A percentile compares a stretch with the other conserved stretches of the same genome.
Evolutionary conservation across 306 rosid genomes (phyloP).

Genomic region (Datisca glomerata): DNA sequence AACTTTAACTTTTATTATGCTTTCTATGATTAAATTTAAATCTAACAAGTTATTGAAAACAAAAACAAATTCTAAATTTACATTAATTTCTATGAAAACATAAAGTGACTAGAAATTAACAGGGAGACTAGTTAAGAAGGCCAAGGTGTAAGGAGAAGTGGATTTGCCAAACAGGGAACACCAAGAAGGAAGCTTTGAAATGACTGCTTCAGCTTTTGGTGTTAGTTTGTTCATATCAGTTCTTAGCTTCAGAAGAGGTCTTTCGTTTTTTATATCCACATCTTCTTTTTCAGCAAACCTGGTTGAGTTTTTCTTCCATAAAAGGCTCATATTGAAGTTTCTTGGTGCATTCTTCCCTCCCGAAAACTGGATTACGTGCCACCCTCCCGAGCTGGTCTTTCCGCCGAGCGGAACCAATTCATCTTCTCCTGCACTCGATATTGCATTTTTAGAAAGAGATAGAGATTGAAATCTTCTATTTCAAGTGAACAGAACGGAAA

Average conservation of each 20-base stretch:
- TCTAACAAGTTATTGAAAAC: background rate
- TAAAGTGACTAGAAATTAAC: slow-evolving; percentile 31
- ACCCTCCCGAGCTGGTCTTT: slow-evolving; percentile 45
- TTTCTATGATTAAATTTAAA: background rate
- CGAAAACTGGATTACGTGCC: slow-evolving; percentile 75
- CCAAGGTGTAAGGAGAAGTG: slow-evolving; percentile 59
- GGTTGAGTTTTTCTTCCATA: slow-evolving; percentile 40
- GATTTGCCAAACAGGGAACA: slow-evolving; percentile 90
- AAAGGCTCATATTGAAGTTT: slow-evolving; percentile 40
- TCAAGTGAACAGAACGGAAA: background rate
- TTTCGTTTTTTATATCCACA: slow-evolving; percentile 7
- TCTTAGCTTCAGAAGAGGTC: slow-evolving; percentile 65
- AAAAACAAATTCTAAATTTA: background rate
- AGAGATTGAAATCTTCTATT: background rate
- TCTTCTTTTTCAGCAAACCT: slow-evolving; percentile 3
- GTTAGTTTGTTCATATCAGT: slow-evolving; percentile 57
- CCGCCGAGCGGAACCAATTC: slow-evolving; percentile 40
- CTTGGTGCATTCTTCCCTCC: slow-evolving; percentile 70
- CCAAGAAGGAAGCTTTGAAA: slow-evolving; percentile 73
- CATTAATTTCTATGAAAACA: background rate
- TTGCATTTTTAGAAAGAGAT: slow-evolving; percentile 4
- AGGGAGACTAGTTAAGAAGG: slow-evolving; percentile 64
- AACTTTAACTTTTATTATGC: too few species aligned
- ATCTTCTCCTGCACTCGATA: slow-evolving; percentile 32
- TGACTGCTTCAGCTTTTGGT: slow-evolving; percentile 42